Evolutionary conservation across 1,284 basidiomycete species (phyloP).

Genomic region (Ceratobasidium sp.): DNA sequence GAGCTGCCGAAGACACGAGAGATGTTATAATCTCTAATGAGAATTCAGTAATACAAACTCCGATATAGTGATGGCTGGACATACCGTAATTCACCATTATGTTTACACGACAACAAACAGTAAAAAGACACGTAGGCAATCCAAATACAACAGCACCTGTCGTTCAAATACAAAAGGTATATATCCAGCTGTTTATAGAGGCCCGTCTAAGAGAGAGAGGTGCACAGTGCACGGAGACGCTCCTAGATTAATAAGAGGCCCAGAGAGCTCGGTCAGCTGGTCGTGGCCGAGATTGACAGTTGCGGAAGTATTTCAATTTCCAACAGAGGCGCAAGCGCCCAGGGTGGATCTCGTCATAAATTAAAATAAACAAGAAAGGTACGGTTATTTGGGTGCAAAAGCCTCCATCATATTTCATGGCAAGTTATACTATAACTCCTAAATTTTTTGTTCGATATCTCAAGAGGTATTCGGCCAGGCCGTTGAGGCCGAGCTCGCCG

Average conservation of each 20-base stretch:
- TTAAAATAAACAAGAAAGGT: no score
- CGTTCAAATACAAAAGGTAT: neutral
- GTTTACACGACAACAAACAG: neutral
- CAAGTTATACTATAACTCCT: no score
- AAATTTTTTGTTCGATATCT: neutral
- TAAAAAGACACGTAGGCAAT: slow-evolving; percentile 15
- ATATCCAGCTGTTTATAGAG: neutral
- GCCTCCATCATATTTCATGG: no score
- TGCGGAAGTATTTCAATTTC: neutral
- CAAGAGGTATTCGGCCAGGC: neutral
- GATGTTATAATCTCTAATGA: slow-evolving; percentile 21
- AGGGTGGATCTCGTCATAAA: no score
- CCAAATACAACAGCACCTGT: neutral
- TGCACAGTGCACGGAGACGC: neutral
- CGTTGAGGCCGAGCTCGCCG: neutral
- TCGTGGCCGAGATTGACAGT: neutral
- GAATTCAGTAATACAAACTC: neutral
- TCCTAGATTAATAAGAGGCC: neutral
- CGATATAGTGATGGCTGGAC: neutral
- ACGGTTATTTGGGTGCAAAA: no score
- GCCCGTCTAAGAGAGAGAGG: neutral
- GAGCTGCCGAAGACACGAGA: slow-evolving; percentile 30
- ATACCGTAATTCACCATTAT: slow-evolving; percentile 35
- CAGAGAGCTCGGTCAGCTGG: neutral
- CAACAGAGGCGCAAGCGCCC: neutral